Evolutionary conservation across 1,284 basidiomycete genomes (phyloP).

Genomic region (Ceratobasidium sp.): DNA sequence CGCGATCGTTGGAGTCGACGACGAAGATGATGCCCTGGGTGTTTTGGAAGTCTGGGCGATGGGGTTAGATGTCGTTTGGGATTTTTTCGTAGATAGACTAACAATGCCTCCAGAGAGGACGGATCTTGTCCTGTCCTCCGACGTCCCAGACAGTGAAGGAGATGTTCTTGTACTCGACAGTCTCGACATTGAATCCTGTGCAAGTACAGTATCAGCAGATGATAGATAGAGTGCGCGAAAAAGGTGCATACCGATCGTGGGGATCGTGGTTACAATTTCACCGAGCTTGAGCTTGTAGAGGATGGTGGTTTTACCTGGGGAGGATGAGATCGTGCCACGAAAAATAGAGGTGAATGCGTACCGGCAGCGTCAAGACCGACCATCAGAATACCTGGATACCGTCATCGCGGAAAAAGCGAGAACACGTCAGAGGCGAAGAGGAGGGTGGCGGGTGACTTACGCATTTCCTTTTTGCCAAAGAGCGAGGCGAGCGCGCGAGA

Average conservation of each 20-base stretch:
- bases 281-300: conserved; percentile 98
- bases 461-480: conserved; percentile 99
- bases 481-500: conserved; percentile 84
- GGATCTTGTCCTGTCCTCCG: conserved; percentile 87
- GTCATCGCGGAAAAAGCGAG: conserved; percentile 17
- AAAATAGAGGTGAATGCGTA: conserved; percentile 39
- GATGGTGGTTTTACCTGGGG: conserved; percentile 87
- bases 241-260: conserved; percentile 90
- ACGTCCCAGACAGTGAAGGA: conserved; percentile 93
- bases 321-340: conserved; percentile 5
- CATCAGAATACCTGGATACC: conserved; percentile 65
- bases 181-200: conserved; percentile 99
- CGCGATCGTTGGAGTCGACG: conserved; percentile 99
- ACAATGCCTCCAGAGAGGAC: conserved; percentile 99
- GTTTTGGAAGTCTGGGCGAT: conserved; percentile 94
- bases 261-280: conserved; percentile 99
- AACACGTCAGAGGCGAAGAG: conserved; percentile 40
- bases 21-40: conserved; percentile 99
- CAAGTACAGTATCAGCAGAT: conserved; percentile 46
- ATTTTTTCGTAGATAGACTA: conserved; percentile 52
- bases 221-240: background rate
- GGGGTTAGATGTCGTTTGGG: background rate
- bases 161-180: conserved; percentile 91
- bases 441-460: conserved; percentile 61
- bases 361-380: conserved; percentile 97